Evolutionary conservation across 2,329 filamentous ascomycete genomes (phyloP).

Genomic region (Nigrospora oryzae): DNA sequence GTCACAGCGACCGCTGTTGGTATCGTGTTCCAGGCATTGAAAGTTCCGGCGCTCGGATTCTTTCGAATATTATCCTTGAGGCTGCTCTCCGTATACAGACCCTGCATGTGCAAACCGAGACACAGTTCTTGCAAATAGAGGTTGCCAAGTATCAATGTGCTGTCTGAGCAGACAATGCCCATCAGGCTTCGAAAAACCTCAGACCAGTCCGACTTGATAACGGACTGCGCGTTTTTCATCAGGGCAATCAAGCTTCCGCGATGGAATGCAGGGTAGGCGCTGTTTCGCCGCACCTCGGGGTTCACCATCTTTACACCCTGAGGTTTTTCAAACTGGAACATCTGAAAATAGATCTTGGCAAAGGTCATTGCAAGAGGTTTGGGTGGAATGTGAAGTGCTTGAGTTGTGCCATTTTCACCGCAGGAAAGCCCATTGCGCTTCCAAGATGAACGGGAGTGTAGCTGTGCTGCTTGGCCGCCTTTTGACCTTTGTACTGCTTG

Average conservation of each 20-base stretch:
- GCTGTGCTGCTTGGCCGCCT: conserved; percentile 1
- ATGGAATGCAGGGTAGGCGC: conserved; percentile 22
- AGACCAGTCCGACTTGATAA: conserved; percentile 25
- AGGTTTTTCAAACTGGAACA: conserved; percentile 34
- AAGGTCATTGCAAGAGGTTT: conserved; percentile 28
- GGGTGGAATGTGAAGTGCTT: conserved; percentile 22
- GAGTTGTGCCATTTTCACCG: conserved; percentile 6
- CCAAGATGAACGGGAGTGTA: conserved; percentile 20
- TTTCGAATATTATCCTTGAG: conserved; percentile 12
- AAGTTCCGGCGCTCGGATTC: conserved; percentile 13
- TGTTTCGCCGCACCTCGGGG: conserved; percentile 3
- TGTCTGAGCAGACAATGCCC: conserved; percentile 20
- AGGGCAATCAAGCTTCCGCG: conserved; percentile 29
- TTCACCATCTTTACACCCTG: conserved; percentile 4
- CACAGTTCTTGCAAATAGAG: conserved; percentile 26
- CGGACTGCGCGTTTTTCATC: conserved; percentile 24
- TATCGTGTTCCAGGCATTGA: conserved; percentile 27
- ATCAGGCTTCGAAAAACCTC: conserved; percentile 19
- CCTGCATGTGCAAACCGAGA: conserved; percentile 25
- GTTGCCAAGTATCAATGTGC: conserved; percentile 16
- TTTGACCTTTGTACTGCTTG: conserved; percentile 7
- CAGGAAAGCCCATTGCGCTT: conserved; percentile 12
- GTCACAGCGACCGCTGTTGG: conserved; percentile 18
- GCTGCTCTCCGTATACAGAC: conserved; percentile 22
- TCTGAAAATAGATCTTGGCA: conserved; percentile 31